Conservation (phyloP, 2,329 filamentous ascomycete species). For the Aphanoascus verrucosus region DNA sequence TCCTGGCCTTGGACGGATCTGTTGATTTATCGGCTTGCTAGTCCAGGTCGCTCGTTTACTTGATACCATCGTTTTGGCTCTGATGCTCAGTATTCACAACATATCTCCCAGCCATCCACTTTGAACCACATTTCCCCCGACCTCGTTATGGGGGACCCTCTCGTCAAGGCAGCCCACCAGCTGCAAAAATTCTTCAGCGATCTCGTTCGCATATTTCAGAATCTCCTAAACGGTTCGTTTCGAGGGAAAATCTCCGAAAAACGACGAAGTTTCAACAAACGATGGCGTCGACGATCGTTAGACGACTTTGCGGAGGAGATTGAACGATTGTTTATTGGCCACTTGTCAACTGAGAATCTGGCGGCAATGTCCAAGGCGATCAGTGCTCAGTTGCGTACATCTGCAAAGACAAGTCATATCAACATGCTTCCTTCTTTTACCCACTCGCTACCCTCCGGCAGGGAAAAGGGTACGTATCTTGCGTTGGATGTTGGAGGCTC, state of each 20-base stretch:
- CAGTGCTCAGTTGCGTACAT: constrained; percentile 43
- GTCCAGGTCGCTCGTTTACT: background rate
- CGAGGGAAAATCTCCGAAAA: constrained; percentile 1
- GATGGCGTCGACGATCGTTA: constrained; percentile 30
- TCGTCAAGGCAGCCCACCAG: constrained; percentile 32
- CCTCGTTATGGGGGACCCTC: constrained; percentile 17
- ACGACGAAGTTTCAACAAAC: constrained; percentile 26
- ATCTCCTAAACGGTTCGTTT: constrained; percentile 28
- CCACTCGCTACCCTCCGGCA: constrained; percentile 49
- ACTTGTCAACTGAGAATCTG: constrained; percentile 30
- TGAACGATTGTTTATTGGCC: constrained; percentile 29
- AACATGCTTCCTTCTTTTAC: constrained; percentile 58
- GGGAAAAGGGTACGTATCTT: constrained; percentile 50
- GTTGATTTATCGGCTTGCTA: background rate
- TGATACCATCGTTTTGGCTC: background rate
- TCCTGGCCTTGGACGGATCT: background rate
- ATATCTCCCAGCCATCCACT: background rate
- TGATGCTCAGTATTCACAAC: background rate
- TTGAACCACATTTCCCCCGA: background rate
- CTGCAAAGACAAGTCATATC: constrained; percentile 45
- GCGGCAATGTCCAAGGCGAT: constrained; percentile 36
- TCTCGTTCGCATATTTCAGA: constrained; percentile 31
- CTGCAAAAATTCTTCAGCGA: constrained; percentile 34
- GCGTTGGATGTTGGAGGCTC: constrained; percentile 57
- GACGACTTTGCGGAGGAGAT: constrained; percentile 33